phyloP scores from a whole-genome alignment of 164 flowering plant genomes.

The Aristolochia contorta region DNA sequence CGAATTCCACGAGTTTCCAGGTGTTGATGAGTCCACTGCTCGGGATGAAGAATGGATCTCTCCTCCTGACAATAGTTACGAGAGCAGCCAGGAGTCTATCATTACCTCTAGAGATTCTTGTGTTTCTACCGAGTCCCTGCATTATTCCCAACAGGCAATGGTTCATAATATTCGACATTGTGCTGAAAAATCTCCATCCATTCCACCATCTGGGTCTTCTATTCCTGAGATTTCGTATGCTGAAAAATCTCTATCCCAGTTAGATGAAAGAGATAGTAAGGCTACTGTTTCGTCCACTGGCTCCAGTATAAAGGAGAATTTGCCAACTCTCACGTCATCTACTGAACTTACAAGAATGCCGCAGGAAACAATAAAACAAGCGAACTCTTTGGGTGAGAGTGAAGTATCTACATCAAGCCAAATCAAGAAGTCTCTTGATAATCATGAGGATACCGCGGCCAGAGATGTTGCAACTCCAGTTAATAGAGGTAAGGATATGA shows the following conservation, averaged over 20 bases:
- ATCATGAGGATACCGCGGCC: slow-evolving; percentile 25
- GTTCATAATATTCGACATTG: slow-evolving; percentile 13
- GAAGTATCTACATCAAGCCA: slow-evolving; percentile 23
- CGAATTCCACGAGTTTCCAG: slow-evolving; percentile 24
- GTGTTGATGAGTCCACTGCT: slow-evolving; percentile 23
- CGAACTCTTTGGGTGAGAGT: slow-evolving; percentile 21
- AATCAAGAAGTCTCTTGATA: slow-evolving; percentile 22
- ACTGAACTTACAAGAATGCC: slow-evolving; percentile 8
- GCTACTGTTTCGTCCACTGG: slow-evolving; percentile 9
- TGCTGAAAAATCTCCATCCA: slow-evolving; percentile 12
- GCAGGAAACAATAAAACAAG: slow-evolving; percentile 13
- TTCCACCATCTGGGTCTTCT: slow-evolving; percentile 18
- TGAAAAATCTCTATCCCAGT: slow-evolving; percentile 20
- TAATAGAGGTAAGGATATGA: slow-evolving; percentile 43
- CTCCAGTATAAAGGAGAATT: slow-evolving; percentile 14
- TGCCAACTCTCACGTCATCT: slow-evolving; percentile 12
- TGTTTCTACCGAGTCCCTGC: slow-evolving; percentile 22
- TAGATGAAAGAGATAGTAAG: slow-evolving; percentile 14
- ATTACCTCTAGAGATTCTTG: slow-evolving; percentile 33
- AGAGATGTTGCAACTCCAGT: slow-evolving; percentile 22
- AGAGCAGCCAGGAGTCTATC: slow-evolving; percentile 45
- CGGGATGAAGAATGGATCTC: slow-evolving; percentile 82
- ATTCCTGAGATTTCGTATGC: slow-evolving; percentile 14
- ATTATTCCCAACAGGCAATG: slow-evolving; percentile 17
- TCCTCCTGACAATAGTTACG: slow-evolving; percentile 70